Base-by-base conservation (phyloP, 2,329 filamentous ascomycete species). In the Furcasterigmium furcatum region DNA sequence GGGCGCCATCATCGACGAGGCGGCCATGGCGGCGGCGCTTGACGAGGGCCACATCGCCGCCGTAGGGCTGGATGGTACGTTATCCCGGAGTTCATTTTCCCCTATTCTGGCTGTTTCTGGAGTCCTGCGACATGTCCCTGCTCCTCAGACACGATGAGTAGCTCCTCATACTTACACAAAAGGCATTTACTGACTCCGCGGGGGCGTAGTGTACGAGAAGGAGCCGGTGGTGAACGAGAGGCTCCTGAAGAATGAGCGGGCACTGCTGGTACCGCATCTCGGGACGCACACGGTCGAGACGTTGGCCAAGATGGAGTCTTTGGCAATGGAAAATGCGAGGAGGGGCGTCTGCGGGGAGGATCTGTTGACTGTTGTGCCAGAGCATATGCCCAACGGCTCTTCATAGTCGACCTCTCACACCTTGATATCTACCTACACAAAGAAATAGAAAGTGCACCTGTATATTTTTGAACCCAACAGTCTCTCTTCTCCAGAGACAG, bases 211-310 rank as follows among this genome's bases (percentile, higher is more conserved):
- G 9, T 82, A 74, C 45, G 77, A 82, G 56, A 53, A 64, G 41
- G 79, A 82, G 60, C 84, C 84, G 1, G 67, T 73, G 50, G 67
- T 88, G 5, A 79, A 87, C 52, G 76, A 79, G 2, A 77, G 76
- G 1, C 64, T 88, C 14, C 45, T 85, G 2, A 64, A 64, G 43
- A 85, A 84, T 52, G 74, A 74, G 5, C 72, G 79, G 50, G 81
- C 83, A 1, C 67, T 85, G 45, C 65, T 87, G 16, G 63, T 87
- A 36, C 84, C 84, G 29, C 84, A 88, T 56, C 76, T 88, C 66
- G 84, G 84, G 0, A 88, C 83, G 1, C 80, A 74, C 63, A 86
- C 81, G 1, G 64, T 73, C 9, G 84, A 87, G 68, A 72, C 62
- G 22, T 21, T 45, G 8, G 20, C 34, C 44, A 53, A 58, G 44